Conservation (phyloP, 331 rosid genomes). For the Dryas integrifolia region DNA sequence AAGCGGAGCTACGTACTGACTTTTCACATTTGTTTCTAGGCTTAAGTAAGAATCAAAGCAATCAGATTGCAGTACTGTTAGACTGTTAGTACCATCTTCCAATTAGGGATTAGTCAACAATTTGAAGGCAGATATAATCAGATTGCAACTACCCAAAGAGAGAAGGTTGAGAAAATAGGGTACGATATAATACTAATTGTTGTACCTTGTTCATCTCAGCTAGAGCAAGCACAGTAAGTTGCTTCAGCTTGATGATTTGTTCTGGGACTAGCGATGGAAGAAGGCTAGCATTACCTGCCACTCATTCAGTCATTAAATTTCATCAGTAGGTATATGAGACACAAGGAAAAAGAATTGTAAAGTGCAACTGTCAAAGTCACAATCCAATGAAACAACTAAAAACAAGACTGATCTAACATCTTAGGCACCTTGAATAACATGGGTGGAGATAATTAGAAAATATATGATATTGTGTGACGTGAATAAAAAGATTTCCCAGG, state of each 20-base stretch:
- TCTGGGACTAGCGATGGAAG: slow-evolving; percentile 24
- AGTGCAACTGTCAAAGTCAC: neutral
- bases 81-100: neutral
- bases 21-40: neutral
- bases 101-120: neutral
- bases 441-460: neutral
- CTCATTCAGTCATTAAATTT: neutral
- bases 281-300: slow-evolving; percentile 25
- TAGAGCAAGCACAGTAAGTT: slow-evolving; percentile 29
- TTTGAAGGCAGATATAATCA: neutral
- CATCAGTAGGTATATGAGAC: neutral
- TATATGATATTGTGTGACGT: neutral
- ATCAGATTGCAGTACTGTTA: neutral
- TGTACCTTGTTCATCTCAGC: slow-evolving; percentile 30
- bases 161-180: neutral
- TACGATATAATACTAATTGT: neutral
- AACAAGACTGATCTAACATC: neutral
- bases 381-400: neutral
- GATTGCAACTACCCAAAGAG: neutral
- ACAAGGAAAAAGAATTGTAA: neutral
- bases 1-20: neutral
- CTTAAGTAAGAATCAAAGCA: neutral
- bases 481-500: neutral
- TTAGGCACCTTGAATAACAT: neutral
- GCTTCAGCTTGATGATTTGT: slow-evolving; percentile 28